phyloP scores from a whole-genome alignment of 306 rosid genomes.

The Dicorynia guianensis region DNA sequence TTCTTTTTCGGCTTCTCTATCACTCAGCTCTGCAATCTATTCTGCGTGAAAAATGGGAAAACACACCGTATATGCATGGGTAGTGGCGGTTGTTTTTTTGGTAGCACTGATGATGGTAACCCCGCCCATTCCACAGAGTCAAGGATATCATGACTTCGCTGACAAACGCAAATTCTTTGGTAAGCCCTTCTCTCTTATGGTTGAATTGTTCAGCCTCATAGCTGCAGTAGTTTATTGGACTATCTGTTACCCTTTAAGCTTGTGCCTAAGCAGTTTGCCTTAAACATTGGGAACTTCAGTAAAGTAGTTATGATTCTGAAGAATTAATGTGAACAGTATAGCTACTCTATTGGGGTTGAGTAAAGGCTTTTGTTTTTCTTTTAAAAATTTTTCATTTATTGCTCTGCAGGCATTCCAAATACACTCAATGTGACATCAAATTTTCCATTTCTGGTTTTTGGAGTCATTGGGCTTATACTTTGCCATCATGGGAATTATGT shows the following conservation, averaged over 20 bases:
- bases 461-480: slow-evolving; percentile 75
- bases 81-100: slow-evolving; percentile 57
- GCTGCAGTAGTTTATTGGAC: neutral
- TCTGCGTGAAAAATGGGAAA: slow-evolving; percentile 52
- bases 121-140: slow-evolving; percentile 83
- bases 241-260: neutral
- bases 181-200: slow-evolving; percentile 30
- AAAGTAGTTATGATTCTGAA: neutral
- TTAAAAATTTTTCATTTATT: neutral
- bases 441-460: slow-evolving; percentile 80
- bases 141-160: slow-evolving; percentile 83
- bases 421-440: slow-evolving; percentile 83
- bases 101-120: slow-evolving; percentile 68
- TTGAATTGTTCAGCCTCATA: neutral
- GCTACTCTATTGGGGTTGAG: neutral
- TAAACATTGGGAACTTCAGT: slow-evolving; percentile 10
- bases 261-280: neutral
- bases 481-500: slow-evolving; percentile 59
- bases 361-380: too few species aligned
- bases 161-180: slow-evolving; percentile 75
- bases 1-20: too few species aligned
- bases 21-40: neutral
- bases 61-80: slow-evolving; percentile 53
- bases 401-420: slow-evolving; percentile 79
- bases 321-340: neutral